Conservation (phyloP, 179 eudicot genomes). For the Patellifolia procumbens region DNA sequence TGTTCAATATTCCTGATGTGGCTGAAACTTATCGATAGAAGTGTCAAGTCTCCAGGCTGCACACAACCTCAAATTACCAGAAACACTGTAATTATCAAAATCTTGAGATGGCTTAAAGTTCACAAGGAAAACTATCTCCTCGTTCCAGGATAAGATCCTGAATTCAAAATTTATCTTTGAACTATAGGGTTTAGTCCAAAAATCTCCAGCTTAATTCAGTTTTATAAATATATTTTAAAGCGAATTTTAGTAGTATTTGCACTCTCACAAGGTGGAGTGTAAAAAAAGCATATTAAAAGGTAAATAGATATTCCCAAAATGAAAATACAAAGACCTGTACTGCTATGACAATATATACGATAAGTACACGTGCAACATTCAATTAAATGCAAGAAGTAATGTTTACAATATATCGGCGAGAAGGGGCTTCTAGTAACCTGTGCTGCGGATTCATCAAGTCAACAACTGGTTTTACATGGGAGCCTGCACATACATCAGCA, state of each 20-base stretch:
- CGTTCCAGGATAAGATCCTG: neutral
- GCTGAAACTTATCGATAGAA: neutral
- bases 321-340: neutral
- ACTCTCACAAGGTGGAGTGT: neutral
- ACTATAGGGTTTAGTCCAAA: neutral
- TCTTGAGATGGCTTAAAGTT: neutral
- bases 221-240: too few species aligned
- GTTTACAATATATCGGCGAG: neutral
- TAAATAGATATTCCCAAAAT: neutral
- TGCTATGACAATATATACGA: neutral
- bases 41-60: neutral
- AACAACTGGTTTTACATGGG: slow-evolving; percentile 60
- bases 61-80: neutral
- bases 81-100: neutral
- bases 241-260: neutral
- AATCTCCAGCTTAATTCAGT: neutral
- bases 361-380: neutral
- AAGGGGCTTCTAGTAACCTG: slow-evolving; percentile 37
- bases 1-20: neutral
- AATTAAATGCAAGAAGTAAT: neutral
- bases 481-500: slow-evolving; percentile 47
- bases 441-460: slow-evolving; percentile 88
- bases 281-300: neutral
- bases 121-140: neutral
- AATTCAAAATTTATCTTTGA: neutral